Evolutionary conservation across 371 early-diverging fungal species (phyloP), one percentile per base, ranked within the genome.

Genomic region (Lichtheimia hyalospora): DNA sequence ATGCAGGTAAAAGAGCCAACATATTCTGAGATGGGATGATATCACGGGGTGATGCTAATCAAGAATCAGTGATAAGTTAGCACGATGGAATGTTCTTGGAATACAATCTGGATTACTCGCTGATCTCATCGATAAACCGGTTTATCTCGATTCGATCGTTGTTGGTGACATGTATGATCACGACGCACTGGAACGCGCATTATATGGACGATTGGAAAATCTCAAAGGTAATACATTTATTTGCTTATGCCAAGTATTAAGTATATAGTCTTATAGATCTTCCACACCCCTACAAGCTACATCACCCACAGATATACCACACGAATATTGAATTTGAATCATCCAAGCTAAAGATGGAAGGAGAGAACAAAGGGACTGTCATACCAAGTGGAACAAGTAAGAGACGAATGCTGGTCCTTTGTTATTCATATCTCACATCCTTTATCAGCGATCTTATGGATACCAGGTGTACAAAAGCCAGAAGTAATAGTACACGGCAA

Each of bases 21-120:
- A 34, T 8, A 6, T 34, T 34, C 34, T 34, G 34, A 34, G 34
- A 34, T 27, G 27, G 27, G 27, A 27, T 27, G 27, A 34, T 34
- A 34, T 34, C 34, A 34, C 25, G 25, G 5, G n/a, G 5, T 25
- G 25, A 25, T 34, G 34, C 10, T 34, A 34, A 34, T 34, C 34
- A 34, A 34, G 34, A 34, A 34, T 34, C 59, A 89, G 92, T 64
- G 95, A 95, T 74, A 95, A 95, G 69, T 74, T 95, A 6, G 92
- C 92, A 3, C 84, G 85, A 24, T 95, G 95, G 95, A 88, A 86
- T 61, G 84, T 89, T 16, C 71, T 93, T 21, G 95, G 94, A 0
- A 62, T 92, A 4, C 85, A 86, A 46, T 92, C 92, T 8, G 83
- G 87, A 5, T 56, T 92, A 14, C 68, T 95, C 2, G 74, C 85